Base-by-base conservation (phyloP, 2,329 filamentous ascomycete genomes). In the Colletotrichum nymphaeae region DNA sequence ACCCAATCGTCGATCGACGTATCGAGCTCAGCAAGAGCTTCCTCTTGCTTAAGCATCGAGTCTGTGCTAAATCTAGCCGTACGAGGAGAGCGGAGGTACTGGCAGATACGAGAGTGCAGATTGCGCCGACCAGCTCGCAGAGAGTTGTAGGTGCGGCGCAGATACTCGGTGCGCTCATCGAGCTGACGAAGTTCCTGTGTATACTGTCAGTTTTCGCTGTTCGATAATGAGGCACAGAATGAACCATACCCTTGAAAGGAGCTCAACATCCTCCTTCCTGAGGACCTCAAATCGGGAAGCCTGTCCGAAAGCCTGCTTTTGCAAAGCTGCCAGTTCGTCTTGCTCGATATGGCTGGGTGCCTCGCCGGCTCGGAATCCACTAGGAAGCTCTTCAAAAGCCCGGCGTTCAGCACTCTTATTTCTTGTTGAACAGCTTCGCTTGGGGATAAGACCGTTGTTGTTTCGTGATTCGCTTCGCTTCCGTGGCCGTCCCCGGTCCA, bases 1-100 rank as follows among this genome's bases (percentile, higher is more conserved):
- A 94, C 91, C 92, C 94, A 95, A 79, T 95, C 93, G 78, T 95
- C 94, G 75, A 96, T 95, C 3, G 92, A 93, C 19, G 88, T 85
- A 79, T 96, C 93, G 7, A 96, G 88, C 80, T 95, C 93, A 1
- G 91, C 90, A 12, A 96, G 86, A 1, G 93, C 93, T 81, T 95
- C 93, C 81, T 95, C 93, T 80, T 95, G 93, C 83, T 93, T 94
- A 55, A 95, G 86, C 80, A 96, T 90, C 24, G 91, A 91, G 74
- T 95, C 93, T 75, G 92, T 88, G 76, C 91, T 94, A 80, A 95
- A 94, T 76, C 90, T 92, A 69, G 92, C 90, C 5, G 90, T 89
- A 37, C 93, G 90, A 9, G 93, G 91, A 22, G 92, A 93, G 63
- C 93, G 92, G 11, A 95, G 88, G 78, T 94, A 94, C 67, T 92